phyloP scores from a whole-genome alignment of 2,329 filamentous ascomycete genomes.

The Pseudocercospora fuligena region DNA sequence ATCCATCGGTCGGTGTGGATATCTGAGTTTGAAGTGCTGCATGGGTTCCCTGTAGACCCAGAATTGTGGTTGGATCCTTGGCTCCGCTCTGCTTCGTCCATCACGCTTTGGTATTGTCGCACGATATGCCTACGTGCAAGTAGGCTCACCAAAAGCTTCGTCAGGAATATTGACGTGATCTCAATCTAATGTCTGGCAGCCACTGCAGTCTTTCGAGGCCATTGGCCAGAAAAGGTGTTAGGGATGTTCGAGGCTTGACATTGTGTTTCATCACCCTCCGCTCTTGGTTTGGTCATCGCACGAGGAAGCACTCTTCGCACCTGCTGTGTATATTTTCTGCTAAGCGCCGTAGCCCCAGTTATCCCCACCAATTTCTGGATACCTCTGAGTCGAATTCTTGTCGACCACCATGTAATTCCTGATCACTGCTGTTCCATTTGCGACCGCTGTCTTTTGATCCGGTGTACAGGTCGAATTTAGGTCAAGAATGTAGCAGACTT shows the following conservation, averaged over 20 bases:
- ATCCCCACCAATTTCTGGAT: conserved; percentile 22
- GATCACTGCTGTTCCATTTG: conserved; percentile 24
- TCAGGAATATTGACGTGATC: neutral
- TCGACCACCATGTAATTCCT: conserved; percentile 27
- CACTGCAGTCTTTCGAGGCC: neutral
- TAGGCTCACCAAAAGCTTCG: neutral
- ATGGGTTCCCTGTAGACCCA: neutral
- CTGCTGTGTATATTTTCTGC: neutral
- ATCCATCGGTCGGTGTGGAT: neutral
- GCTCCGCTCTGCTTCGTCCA: neutral
- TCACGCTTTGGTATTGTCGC: neutral
- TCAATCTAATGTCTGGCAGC: neutral
- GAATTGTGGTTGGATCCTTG: neutral
- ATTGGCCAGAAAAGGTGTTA: neutral
- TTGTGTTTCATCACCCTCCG: neutral
- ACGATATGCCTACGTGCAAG: neutral
- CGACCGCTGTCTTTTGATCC: conserved; percentile 21
- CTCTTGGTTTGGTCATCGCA: neutral
- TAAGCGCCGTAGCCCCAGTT: neutral
- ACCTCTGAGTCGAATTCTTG: conserved; percentile 22
- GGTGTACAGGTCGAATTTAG: conserved; percentile 22
- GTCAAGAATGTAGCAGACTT: conserved; percentile 26
- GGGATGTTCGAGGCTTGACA: neutral
- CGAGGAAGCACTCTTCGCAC: neutral
- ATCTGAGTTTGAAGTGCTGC: conserved; percentile 1